These are phyloP conservation scores for Fusarium denticulatum DNA, from an alignment of 2,329 filamentous ascomycete genomes.

Conservation along the genomic window DNA sequence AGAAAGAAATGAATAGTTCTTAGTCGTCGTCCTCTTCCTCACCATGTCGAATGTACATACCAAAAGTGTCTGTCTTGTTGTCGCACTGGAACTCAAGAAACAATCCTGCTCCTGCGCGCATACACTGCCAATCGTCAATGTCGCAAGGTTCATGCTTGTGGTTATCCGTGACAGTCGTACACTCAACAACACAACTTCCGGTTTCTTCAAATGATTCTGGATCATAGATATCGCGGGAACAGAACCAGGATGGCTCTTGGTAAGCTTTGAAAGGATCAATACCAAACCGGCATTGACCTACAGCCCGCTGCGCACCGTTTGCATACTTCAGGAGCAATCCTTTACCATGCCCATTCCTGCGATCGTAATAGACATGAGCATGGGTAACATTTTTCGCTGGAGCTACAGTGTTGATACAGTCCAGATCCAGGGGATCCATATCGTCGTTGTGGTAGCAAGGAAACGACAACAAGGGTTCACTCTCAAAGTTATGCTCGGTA, in stretches of 20 bases:
- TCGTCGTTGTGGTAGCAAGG: neutral
- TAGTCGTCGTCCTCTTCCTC: neutral
- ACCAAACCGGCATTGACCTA: constrained; percentile 1
- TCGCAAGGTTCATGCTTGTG: neutral
- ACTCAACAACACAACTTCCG: neutral
- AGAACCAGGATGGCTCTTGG: neutral
- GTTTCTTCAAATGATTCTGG: too few species aligned
- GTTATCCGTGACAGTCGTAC: neutral
- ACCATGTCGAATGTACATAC: neutral
- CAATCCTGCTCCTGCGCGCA: neutral
- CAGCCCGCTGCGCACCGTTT: neutral
- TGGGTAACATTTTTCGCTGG: neutral
- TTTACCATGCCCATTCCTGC: neutral
- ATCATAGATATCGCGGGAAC: neutral
- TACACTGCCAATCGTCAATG: neutral
- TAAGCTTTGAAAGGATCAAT: neutral
- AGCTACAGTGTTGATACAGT: neutral
- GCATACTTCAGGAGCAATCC: constrained; percentile 1
- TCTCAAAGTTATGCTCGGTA: neutral
- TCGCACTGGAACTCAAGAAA: neutral
- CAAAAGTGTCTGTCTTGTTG: neutral
- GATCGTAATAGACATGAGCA: neutral
- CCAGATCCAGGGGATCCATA: neutral
- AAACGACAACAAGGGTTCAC: neutral
- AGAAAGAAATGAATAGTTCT: too few species aligned